These are phyloP conservation scores for Metrosideros polymorpha DNA, from an alignment of 441 rosid genomes.

Conservation along the genomic window DNA sequence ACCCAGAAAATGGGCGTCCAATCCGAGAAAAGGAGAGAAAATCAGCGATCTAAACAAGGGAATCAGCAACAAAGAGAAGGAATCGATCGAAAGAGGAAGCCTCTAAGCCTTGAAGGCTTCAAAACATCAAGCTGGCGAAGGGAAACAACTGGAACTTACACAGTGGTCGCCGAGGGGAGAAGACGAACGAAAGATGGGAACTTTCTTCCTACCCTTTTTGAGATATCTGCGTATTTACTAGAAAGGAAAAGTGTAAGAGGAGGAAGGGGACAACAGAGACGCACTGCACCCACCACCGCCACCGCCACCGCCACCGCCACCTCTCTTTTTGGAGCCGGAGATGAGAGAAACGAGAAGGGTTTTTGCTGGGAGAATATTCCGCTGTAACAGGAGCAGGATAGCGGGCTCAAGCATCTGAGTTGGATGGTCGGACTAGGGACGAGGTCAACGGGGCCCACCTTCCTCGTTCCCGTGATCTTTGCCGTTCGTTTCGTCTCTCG, in stretches of 20 bases:
- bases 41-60: background rate
- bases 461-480: background rate
- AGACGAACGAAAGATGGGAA: background rate
- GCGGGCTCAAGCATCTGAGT: background rate
- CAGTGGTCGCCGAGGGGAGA: background rate
- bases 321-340: background rate
- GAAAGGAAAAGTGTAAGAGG: background rate
- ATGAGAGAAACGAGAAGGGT: background rate
- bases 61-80: background rate
- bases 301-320: background rate
- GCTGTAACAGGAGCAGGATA: background rate
- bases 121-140: background rate
- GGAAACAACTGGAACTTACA: background rate
- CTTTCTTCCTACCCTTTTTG: background rate
- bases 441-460: background rate
- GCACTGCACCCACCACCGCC: background rate
- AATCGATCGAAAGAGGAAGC: background rate
- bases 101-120: background rate
- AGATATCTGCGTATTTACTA: background rate
- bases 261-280: background rate
- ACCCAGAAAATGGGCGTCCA: background rate
- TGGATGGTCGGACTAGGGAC: background rate
- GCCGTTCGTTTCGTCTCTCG: background rate
- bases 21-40: background rate
- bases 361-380: background rate